Percentiles rank a stretch among this genome's conserved stretches.
phyloP scores from a whole-genome alignment of 768 basidiomycete species.

The Aureoboletus auriporus region DNA sequence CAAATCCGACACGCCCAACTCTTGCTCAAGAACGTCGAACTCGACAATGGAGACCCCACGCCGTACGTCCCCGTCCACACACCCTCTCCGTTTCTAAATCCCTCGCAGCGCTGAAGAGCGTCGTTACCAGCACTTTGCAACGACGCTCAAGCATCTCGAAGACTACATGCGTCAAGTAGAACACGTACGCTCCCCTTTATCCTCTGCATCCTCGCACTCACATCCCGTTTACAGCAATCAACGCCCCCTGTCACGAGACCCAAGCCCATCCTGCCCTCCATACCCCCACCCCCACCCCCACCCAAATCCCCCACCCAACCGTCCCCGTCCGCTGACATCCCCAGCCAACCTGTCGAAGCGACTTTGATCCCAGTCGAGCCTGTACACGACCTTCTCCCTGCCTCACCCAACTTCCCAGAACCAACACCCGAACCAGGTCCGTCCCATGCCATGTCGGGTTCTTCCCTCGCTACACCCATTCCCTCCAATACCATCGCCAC shows the following conservation, averaged over 20 bases:
- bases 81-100: not conserved
- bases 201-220: not conserved
- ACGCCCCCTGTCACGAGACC: slow-evolving; percentile 39
- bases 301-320: slow-evolving; percentile 6
- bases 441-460: slow-evolving; percentile 2
- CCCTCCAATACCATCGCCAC: slow-evolving; percentile 33
- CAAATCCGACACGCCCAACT: slow-evolving; percentile 52
- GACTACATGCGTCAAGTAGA: slow-evolving; percentile 47
- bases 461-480: slow-evolving; percentile 28
- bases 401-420: slow-evolving; percentile 24
- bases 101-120: slow-evolving; percentile 37
- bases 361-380: slow-evolving; percentile 26
- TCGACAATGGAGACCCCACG: slow-evolving; percentile 40
- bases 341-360: slow-evolving; percentile 14
- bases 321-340: not conserved
- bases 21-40: slow-evolving; percentile 56
- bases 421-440: slow-evolving; percentile 9
- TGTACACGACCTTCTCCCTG: slow-evolving; percentile 36
- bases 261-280: slow-evolving; percentile 47
- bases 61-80: slow-evolving; percentile 33
- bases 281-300: slow-evolving; percentile 47
- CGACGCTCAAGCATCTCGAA: slow-evolving; percentile 55
- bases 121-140: slow-evolving; percentile 43
- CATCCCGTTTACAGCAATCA: slow-evolving; percentile 32
- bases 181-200: slow-evolving; percentile 35